These are phyloP conservation scores for Blastosporella zonata DNA, from an alignment of 1,284 basidiomycete genomes.

Conservation along the genomic window DNA sequence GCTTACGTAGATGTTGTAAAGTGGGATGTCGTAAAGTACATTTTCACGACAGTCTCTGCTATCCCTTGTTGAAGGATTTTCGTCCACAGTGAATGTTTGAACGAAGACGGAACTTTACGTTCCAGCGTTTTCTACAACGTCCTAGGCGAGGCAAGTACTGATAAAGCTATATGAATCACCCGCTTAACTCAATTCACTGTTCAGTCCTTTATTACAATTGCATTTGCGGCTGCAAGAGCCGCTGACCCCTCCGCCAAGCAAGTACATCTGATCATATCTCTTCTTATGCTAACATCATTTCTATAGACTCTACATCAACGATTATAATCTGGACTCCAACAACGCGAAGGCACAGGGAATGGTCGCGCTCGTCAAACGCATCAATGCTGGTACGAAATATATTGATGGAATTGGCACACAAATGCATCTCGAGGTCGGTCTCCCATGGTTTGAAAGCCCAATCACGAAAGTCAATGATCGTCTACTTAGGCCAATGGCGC, in stretches of 20 bases:
- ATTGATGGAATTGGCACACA: conserved; percentile 43
- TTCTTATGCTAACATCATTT: neutral
- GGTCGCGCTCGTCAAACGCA: conserved; percentile 33
- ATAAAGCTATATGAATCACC: neutral
- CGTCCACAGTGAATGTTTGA: conserved; percentile 37
- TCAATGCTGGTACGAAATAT: conserved; percentile 30
- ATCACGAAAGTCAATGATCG: neutral
- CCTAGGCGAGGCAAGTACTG: conserved; percentile 32
- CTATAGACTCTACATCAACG: conserved; percentile 40
- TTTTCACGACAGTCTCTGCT: conserved; percentile 4
- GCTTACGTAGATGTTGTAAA: conserved; percentile 10
- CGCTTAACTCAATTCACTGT: neutral
- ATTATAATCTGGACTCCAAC: conserved; percentile 40
- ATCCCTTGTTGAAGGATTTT: neutral
- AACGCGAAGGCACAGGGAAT: conserved; percentile 36
- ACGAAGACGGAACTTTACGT: conserved; percentile 41
- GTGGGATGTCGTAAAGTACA: conserved; percentile 41
- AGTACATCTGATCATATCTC: neutral
- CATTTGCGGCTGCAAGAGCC: conserved; percentile 38
- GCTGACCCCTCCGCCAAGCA: conserved; percentile 37
- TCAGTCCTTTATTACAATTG: conserved; percentile 38
- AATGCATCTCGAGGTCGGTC: conserved; percentile 34
- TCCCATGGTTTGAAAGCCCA: neutral
- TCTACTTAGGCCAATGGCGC: conserved; percentile 34
- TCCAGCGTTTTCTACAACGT: conserved; percentile 41